phyloP scores from a whole-genome alignment of 371 early-diverging fungal genomes.

The Actinomortierella ambigua region DNA sequence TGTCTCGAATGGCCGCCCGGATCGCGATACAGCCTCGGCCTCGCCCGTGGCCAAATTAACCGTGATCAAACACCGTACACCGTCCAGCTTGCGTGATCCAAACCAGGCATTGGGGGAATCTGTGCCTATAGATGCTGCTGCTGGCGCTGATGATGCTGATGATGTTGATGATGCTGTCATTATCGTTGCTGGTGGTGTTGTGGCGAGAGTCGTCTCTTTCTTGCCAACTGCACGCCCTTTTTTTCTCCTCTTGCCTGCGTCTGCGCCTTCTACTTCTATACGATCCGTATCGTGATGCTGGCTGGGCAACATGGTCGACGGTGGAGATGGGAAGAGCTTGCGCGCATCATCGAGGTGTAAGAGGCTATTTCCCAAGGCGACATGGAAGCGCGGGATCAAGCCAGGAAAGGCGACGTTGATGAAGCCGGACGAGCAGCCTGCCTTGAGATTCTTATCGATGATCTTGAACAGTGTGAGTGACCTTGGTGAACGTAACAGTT shows the following conservation, averaged over 20 bases:
- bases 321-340: slow-evolving; percentile 4
- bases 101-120: slow-evolving; percentile 41
- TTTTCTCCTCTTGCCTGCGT: neutral
- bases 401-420: slow-evolving; percentile 45
- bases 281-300: neutral
- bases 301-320: too few species aligned
- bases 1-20: slow-evolving; percentile 50
- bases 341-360: slow-evolving; percentile 11
- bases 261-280: neutral
- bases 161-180: neutral
- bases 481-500: slow-evolving; percentile 25
- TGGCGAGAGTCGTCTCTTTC: too few species aligned
- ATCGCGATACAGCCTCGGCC: slow-evolving; percentile 55
- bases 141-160: too few species aligned
- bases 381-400: slow-evolving; percentile 28
- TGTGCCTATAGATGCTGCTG: too few species aligned
- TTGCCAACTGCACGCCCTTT: too few species aligned
- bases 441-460: slow-evolving; percentile 59
- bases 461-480: slow-evolving; percentile 54
- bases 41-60: slow-evolving; percentile 36
- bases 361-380: slow-evolving; percentile 49
- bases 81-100: slow-evolving; percentile 65
- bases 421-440: slow-evolving; percentile 51
- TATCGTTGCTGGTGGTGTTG: neutral
- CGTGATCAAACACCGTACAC: slow-evolving; percentile 58